These are phyloP conservation scores for Escallonia rubra DNA, from an alignment of 129 eudicot species.

Conservation along the genomic window DNA sequence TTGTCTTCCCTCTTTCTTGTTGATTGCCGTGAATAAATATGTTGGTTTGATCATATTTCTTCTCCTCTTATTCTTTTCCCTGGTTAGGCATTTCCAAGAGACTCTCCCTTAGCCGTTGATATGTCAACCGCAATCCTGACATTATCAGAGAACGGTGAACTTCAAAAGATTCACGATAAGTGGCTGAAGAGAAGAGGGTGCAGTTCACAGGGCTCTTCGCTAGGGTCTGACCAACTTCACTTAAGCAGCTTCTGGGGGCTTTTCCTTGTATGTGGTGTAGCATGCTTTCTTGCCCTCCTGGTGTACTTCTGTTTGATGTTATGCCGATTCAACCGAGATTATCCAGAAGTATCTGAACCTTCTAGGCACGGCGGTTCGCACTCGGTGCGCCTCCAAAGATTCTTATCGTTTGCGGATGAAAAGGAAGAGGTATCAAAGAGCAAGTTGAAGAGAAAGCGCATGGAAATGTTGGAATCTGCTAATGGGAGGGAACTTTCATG, in stretches of 20 bases:
- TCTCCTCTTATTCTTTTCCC: background rate
- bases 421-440: conserved; percentile 46
- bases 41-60: background rate
- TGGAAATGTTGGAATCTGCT: conserved; percentile 19
- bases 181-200: conserved; percentile 55
- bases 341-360: conserved; percentile 16
- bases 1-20: too few species aligned
- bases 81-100: conserved; percentile 69
- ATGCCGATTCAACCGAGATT: conserved; percentile 23
- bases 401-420: conserved; percentile 73
- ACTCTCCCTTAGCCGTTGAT: conserved; percentile 79
- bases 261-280: conserved; percentile 62
- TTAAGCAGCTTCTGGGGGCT: conserved; percentile 70
- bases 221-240: conserved; percentile 48
- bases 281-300: conserved; percentile 54
- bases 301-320: conserved; percentile 38
- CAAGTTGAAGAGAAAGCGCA: conserved; percentile 57
- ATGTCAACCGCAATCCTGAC: conserved; percentile 81
- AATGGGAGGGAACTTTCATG: conserved; percentile 23
- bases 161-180: conserved; percentile 56
- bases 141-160: conserved; percentile 70
- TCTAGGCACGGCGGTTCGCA: conserved; percentile 18
- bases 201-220: conserved; percentile 11
- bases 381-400: conserved; percentile 39
- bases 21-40: too few species aligned